Base-by-base conservation (phyloP, 2,329 filamentous ascomycete genomes). In the Aureobasidium uvarum region DNA sequence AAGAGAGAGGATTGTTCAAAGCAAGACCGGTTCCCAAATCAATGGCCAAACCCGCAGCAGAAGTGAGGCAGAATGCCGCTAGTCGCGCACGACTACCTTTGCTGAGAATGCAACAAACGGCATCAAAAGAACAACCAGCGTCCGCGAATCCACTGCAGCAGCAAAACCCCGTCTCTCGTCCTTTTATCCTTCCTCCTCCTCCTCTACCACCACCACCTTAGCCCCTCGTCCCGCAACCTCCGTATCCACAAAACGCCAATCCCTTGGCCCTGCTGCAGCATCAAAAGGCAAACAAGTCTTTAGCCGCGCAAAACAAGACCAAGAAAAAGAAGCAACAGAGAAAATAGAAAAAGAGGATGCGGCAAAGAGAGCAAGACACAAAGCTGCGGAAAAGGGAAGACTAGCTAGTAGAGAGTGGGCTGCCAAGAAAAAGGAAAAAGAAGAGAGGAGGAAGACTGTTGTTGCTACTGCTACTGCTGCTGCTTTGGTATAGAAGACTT, bases 321-420 rank as follows among this genome's bases (percentile, higher is more conserved):
- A 80, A 52, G 76, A 76, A 55, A 72, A 73, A 1, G 72, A 74
- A 10, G 79, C 80, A 64, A 72, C 72, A 58, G 76, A 78, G 68
- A 75, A 77, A 64, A 74, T 69, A 18, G 79, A 79, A 59, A 82
- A 81, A 67, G 81, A 82, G 67, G 80, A 81, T 18, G 80, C 79
- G 2, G 78, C 80, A 0, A 80, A 77, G 71, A 76, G 74, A 67
- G 81, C 81, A 25, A 72, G 81, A 38, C 77, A 75, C 1, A 78
- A 78, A 36, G 81, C 81, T 7, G 78, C 80, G 0, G 80, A 81
- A 71, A 69, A 80, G 5, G 77, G 80, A 0, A 70, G 81, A 18
- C 74, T 75, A 46, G 73, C 76, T 43, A 79, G 77, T 69, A 69
- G 80, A 13, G 80, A 81, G 70, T 83, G 81, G 81, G 81, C 81